Evolutionary conservation across 1,139 yeast species (phyloP).

Genomic region (Sugiyamaella neomexicana): DNA sequence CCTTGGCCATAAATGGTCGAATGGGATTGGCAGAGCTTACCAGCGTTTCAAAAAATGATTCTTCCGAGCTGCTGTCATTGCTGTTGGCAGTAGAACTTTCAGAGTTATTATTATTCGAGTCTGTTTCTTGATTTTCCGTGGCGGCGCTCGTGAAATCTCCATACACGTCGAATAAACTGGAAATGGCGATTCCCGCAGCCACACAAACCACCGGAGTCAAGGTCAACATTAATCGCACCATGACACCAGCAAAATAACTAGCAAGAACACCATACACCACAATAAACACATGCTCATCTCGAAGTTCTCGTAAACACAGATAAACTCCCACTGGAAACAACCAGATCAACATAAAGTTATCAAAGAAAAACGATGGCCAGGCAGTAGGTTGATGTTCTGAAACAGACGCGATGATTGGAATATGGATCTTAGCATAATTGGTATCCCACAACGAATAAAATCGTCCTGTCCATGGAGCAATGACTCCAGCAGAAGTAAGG

Average conservation of each 20-base stretch:
- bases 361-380: conserved; percentile 98
- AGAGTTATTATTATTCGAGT: too few relatives aligned
- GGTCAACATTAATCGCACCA: conserved; percentile 97
- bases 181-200: conserved; percentile 81
- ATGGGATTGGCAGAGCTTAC: conserved; percentile 25
- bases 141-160: conserved; percentile 53
- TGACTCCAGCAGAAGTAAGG: conserved; percentile 85
- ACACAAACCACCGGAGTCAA: conserved; percentile 96
- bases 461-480: conserved; percentile 99
- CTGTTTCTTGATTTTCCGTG: conserved; percentile 15
- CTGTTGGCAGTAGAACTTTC: conserved; percentile 6
- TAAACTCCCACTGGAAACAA: conserved; percentile 97
- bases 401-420: conserved; percentile 98
- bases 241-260: conserved; percentile 97
- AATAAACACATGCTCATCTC: conserved; percentile 89
- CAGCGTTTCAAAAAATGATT: conserved; percentile 16
- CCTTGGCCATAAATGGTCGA: conserved; percentile 52
- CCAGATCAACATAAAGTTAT: conserved; percentile 91
- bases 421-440: conserved; percentile 93
- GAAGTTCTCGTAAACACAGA: conserved; percentile 82
- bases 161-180: conserved; percentile 81
- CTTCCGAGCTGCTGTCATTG: conserved; percentile 24
- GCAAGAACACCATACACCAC: conserved; percentile 89
- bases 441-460: conserved; percentile 99
- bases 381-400: conserved; percentile 99